Percentiles rank a stretch among this genome's conserved stretches.
Conservation (phyloP, 768 basidiomycete genomes). For the Suillus subluteus region DNA sequence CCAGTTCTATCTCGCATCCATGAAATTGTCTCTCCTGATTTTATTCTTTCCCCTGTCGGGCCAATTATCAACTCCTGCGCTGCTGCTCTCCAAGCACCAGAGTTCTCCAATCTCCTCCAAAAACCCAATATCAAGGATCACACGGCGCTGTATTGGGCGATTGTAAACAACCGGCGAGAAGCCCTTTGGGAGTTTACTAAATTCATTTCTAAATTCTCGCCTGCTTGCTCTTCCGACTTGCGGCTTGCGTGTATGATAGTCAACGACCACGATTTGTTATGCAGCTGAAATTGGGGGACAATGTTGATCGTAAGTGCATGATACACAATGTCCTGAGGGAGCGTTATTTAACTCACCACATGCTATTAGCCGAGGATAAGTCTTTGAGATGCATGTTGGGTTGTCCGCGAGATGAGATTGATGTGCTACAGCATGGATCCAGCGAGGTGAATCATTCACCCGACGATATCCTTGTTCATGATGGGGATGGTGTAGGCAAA, state of each 20-base stretch:
- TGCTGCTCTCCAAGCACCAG: constrained; percentile 54
- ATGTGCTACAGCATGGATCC: too few relatives aligned
- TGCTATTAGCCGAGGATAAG: constrained; percentile 41
- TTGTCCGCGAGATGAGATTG: constrained; percentile 42
- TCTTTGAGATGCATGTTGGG: constrained; percentile 26
- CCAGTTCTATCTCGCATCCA: constrained; percentile 55
- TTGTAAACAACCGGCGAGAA: constrained; percentile 26
- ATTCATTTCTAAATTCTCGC: constrained; percentile 46
- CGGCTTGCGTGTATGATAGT: constrained; percentile 56
- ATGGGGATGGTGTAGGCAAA: constrained; percentile 41
- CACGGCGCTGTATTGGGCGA: constrained; percentile 1
- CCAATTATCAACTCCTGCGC: constrained; percentile 59
- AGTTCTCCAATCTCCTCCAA: constrained; percentile 16
- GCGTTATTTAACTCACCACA: neutral
- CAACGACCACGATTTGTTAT: constrained; percentile 4
- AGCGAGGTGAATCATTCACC: too few relatives aligned
- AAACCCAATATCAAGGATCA: constrained; percentile 2
- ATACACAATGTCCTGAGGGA: too few relatives aligned
- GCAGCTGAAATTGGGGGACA: neutral
- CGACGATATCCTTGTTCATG: constrained; percentile 45
- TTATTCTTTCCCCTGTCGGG: constrained; percentile 27
- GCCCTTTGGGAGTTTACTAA: constrained; percentile 40
- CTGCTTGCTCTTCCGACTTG: constrained; percentile 52
- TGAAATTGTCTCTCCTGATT: constrained; percentile 43
- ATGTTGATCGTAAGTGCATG: too few relatives aligned